phyloP scores from a whole-genome alignment of 148 eudicot species.

The Hydrangea macrophylla region DNA sequence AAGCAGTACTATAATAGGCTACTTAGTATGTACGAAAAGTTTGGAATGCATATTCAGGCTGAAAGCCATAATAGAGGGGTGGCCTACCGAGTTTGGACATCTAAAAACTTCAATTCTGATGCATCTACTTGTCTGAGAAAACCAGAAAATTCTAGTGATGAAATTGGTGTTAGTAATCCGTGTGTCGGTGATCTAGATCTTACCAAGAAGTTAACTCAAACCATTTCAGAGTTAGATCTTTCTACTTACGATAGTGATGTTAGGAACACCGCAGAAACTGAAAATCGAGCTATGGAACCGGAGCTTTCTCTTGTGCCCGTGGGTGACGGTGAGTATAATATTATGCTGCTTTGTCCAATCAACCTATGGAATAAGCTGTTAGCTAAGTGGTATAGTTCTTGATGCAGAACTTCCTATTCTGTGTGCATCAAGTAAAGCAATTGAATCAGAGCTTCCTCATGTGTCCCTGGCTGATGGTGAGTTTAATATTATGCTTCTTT shows the following conservation, averaged over 20 bases:
- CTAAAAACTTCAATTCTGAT: conserved; percentile 50
- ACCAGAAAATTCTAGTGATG: conserved; percentile 32
- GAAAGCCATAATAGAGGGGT: conserved; percentile 65
- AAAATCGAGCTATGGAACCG: conserved; percentile 30
- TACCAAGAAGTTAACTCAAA: conserved; percentile 26
- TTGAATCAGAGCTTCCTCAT: too few species aligned
- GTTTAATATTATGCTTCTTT: too few species aligned
- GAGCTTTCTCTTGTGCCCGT: conserved; percentile 26
- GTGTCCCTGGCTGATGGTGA: too few species aligned
- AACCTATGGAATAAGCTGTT: conserved; percentile 18
- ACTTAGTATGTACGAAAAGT: conserved; percentile 51
- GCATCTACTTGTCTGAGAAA: conserved; percentile 30
- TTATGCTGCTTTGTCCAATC: conserved; percentile 27
- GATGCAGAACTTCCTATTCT: too few species aligned
- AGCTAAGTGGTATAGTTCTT: conserved; percentile 23
- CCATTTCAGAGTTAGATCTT: conserved; percentile 27
- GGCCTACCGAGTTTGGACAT: conserved; percentile 81
- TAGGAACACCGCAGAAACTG: conserved; percentile 18
- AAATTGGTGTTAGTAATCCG: conserved; percentile 25
- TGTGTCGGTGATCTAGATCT: conserved; percentile 20
- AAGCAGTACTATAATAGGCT: conserved; percentile 62
- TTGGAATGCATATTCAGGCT: conserved; percentile 65
- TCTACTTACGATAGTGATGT: conserved; percentile 31
- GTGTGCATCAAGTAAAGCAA: too few species aligned
- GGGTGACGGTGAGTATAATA: conserved; percentile 26